Percentiles rank a stretch among this genome's conserved stretches.
phyloP scores from a whole-genome alignment of 306 rosid genomes.

The Cucurbita ficifolia region DNA sequence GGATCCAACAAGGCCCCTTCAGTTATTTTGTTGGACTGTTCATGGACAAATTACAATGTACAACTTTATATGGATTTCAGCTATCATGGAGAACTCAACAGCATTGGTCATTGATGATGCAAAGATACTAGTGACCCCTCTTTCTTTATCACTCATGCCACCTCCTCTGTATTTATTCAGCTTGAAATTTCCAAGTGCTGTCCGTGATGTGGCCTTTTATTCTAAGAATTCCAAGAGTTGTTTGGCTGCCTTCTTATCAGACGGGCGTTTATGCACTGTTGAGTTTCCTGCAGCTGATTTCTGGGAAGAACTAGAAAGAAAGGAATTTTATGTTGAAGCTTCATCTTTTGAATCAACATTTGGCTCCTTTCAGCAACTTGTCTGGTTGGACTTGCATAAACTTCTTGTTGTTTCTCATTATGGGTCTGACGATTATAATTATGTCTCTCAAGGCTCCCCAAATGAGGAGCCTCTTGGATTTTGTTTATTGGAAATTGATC shows the following conservation, averaged over 20 bases:
- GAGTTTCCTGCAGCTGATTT: slow-evolving; percentile 73
- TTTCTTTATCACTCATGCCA: slow-evolving; percentile 58
- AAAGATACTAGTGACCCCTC: slow-evolving; percentile 56
- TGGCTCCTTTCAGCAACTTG: slow-evolving; percentile 59
- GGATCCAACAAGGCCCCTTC: slow-evolving; percentile 69
- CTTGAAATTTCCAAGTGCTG: slow-evolving; percentile 54
- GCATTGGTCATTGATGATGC: slow-evolving; percentile 66
- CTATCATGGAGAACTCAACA: slow-evolving; percentile 57
- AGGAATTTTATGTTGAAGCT: slow-evolving; percentile 50
- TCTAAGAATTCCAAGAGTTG: slow-evolving; percentile 54
- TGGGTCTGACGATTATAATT: slow-evolving; percentile 47
- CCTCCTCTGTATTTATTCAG: slow-evolving; percentile 79
- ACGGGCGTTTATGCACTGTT: slow-evolving; percentile 51
- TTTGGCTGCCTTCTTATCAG: slow-evolving; percentile 58
- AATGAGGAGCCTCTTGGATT: slow-evolving; percentile 35
- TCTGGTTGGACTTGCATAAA: slow-evolving; percentile 63
- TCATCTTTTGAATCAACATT: slow-evolving; percentile 23
- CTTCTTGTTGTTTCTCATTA: slow-evolving; percentile 63
- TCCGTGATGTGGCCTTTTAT: slow-evolving; percentile 45
- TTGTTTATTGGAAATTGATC: slow-evolving; percentile 63
- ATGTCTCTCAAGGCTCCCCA: slow-evolving; percentile 16
- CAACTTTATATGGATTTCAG: slow-evolving; percentile 66
- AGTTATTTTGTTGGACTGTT: slow-evolving; percentile 78
- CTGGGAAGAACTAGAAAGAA: slow-evolving; percentile 92
- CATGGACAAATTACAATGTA: slow-evolving; percentile 53